These are phyloP conservation scores for Clarkia xantiana DNA, from an alignment of 345 rosid genomes.

Conservation along the genomic window DNA sequence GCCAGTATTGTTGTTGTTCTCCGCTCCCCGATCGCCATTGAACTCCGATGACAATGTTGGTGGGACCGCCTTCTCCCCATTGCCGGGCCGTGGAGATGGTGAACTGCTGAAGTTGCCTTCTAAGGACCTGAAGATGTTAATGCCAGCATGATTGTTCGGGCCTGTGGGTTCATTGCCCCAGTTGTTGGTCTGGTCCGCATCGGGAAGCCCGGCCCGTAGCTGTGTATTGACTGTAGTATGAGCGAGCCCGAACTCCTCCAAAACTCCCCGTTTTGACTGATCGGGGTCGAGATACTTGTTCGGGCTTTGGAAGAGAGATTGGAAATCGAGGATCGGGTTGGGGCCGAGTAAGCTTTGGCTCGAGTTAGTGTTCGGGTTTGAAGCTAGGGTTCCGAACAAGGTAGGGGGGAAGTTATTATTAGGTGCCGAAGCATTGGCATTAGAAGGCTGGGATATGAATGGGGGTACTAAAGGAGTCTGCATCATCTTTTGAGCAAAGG, in stretches of 20 bases:
- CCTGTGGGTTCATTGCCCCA: neutral
- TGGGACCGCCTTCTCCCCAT: neutral
- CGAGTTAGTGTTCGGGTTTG: constrained; percentile 6
- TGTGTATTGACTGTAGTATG: constrained; percentile 7
- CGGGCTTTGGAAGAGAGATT: constrained; percentile 42
- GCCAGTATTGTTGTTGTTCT: constrained; percentile 5
- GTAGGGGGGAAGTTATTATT: constrained; percentile 10
- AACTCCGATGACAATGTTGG: constrained; percentile 12
- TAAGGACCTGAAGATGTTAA: neutral
- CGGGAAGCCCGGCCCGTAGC: neutral
- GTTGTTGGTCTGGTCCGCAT: constrained; percentile 2
- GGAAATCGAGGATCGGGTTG: constrained; percentile 44
- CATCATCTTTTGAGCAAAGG: constrained; percentile 10
- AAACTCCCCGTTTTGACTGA: constrained; percentile 23
- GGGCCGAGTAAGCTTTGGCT: constrained; percentile 22
- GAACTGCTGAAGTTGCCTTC: constrained; percentile 1
- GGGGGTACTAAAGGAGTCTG: constrained; percentile 4
- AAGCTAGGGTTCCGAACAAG: constrained; percentile 22
- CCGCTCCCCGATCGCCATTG: constrained; percentile 1
- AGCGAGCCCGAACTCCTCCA: constrained; percentile 36
- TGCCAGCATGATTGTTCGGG: neutral
- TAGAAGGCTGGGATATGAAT: constrained; percentile 24
- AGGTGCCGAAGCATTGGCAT: constrained; percentile 1
- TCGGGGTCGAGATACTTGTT: constrained; percentile 11
- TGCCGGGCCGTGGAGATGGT: no score